Conservation (phyloP, 306 rosid species). For the Bauhinia variegata region DNA sequence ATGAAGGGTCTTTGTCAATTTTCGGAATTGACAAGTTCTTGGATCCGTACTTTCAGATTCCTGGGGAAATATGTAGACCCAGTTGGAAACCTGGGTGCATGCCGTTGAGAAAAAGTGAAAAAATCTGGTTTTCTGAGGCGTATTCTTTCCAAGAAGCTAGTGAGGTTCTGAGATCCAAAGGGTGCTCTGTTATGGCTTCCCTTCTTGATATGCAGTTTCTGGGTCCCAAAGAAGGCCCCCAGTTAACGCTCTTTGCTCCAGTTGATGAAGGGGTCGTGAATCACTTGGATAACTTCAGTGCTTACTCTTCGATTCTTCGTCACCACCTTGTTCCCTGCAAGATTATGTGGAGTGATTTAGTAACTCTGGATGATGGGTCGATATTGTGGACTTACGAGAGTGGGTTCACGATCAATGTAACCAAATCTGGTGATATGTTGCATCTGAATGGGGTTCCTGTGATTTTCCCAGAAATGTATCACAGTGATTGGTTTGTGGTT, state of each 20-base stretch:
- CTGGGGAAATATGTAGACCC: constrained; percentile 2
- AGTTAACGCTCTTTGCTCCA: constrained; percentile 51
- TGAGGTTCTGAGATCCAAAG: constrained; percentile 34
- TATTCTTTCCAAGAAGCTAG: constrained; percentile 28
- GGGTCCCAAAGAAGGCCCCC: constrained; percentile 26
- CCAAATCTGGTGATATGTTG: constrained; percentile 28
- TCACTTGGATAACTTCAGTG: constrained; percentile 22
- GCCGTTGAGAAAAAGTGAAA: background rate
- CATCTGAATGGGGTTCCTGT: constrained; percentile 46
- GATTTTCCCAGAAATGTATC: constrained; percentile 45
- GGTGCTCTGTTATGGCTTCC: constrained; percentile 47
- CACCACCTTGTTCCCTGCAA: constrained; percentile 60
- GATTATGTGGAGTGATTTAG: constrained; percentile 54
- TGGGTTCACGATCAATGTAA: constrained; percentile 46
- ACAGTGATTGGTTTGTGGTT: constrained; percentile 45
- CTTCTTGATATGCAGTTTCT: constrained; percentile 47
- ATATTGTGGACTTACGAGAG: constrained; percentile 39
- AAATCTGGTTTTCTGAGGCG: background rate
- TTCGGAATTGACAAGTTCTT: constrained; percentile 46
- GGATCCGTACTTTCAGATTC: constrained; percentile 43
- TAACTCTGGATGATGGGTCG: constrained; percentile 36
- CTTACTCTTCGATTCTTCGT: constrained; percentile 38
- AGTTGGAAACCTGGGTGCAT: constrained; percentile 19
- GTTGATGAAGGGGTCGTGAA: constrained; percentile 34
- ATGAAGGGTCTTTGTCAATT: constrained; percentile 50